Evolutionary conservation across 202 grass and related monocot genomes (phyloP).

Genomic region (Brachypodium distachyon): DNA sequence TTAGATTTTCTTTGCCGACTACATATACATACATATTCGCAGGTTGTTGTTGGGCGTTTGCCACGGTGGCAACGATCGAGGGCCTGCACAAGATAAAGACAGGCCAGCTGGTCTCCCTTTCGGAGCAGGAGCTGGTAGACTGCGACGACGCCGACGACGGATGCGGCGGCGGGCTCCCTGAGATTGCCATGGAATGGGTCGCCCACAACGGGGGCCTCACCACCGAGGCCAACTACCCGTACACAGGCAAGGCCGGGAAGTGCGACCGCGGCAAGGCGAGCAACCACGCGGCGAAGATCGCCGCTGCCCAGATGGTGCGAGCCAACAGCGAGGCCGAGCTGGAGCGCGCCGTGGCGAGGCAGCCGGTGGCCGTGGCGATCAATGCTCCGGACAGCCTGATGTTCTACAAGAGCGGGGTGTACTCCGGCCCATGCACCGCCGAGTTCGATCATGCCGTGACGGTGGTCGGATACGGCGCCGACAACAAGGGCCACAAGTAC

Average conservation of each 20-base stretch:
- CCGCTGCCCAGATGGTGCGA: background rate
- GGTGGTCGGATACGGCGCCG: slow-evolving; percentile 31
- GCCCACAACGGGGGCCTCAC: slow-evolving; percentile 39
- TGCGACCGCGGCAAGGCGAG: background rate
- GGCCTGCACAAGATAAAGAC: too few species aligned
- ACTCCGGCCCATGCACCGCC: slow-evolving; percentile 18
- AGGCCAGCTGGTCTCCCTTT: too few species aligned
- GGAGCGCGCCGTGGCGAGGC: slow-evolving; percentile 23
- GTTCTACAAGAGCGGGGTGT: slow-evolving; percentile 32
- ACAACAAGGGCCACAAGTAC: slow-evolving; percentile 3
- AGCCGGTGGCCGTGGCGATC: slow-evolving; percentile 36
- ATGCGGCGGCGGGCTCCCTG: slow-evolving; percentile 23
- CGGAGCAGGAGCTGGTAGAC: too few species aligned
- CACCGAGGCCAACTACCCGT: slow-evolving; percentile 27
- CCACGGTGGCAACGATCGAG: too few species aligned
- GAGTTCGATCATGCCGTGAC: slow-evolving; percentile 30
- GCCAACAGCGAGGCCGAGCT: too few species aligned
- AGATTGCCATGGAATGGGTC: too few species aligned
- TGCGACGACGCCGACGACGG: too few species aligned
- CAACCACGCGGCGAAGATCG: background rate
- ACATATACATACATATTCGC: too few species aligned
- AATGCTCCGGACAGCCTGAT: slow-evolving; percentile 29
- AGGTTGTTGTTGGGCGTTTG: too few species aligned
- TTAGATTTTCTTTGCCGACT: too few species aligned
- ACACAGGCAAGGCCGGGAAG: background rate